Base-by-base conservation (phyloP, 1,139 yeast genomes). In the Lodderomyces pseudojiufengensis region DNA sequence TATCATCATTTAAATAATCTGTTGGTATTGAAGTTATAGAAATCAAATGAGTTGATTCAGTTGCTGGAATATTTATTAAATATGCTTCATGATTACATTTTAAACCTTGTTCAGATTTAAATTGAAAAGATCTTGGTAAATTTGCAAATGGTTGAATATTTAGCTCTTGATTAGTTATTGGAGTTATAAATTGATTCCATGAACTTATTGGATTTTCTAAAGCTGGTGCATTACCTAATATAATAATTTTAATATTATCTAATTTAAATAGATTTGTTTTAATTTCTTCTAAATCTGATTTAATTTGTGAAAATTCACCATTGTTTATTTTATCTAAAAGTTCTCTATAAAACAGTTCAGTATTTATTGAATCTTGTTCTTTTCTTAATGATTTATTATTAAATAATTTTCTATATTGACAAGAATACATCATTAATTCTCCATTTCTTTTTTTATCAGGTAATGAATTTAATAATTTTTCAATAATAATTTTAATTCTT, bases 371-470 rank as follows among this genome's bases (percentile, higher is more conserved):
- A 55, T 90, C 95, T 31, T 78, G 77, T 0, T 90, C 78, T 45
- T 76, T 78, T 43, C 80, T 71, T 38, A 85, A 61, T 0, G 95
- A 81, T 38, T 80, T 64, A 13, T 71, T 70, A 12, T 74, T 69
- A 44, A 74, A 78, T 27, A 77, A 57, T 12, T 73, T 63, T 47
- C 82, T 70, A 46, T 71, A 67, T 24, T 77, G 69, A 9, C 84
- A 57, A 1, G 95, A 82, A 41, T 71, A 63, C 63, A 87, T 63
- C 78, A 90, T 81, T 3, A 72, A 59, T 33, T 77, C 77, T 15
- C 95, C 97, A 48, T 77, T 78, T 54, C 98, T 78, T 57, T 88
- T 90, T 30, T 73, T 65, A 39, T 87, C 95, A 0, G 95, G 83
- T 31, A 92, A 60, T 0, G 85, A 72, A 49, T 84, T 85, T 42